Conservation (phyloP, 805 yeast species). For the Kuraishia hungarica region DNA sequence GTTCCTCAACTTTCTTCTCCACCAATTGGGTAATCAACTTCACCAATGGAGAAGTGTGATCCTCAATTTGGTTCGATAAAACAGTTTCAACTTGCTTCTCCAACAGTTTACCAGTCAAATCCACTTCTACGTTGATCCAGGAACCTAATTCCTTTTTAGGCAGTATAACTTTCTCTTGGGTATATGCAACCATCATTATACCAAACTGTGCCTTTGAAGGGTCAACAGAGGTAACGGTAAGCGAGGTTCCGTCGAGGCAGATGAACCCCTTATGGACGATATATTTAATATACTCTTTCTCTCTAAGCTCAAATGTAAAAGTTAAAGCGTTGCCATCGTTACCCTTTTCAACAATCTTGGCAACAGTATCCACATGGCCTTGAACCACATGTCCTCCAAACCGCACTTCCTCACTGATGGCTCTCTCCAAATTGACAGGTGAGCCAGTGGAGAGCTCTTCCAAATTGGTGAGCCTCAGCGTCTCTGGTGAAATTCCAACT, state of each 20-base stretch:
- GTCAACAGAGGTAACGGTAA: slow-evolving; percentile 80
- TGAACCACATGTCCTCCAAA: slow-evolving; percentile 98
- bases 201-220: slow-evolving; percentile 49
- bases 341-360: slow-evolving; percentile 42
- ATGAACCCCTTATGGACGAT: slow-evolving; percentile 95
- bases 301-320: slow-evolving; percentile 66
- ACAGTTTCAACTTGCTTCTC: slow-evolving; percentile 72
- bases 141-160: slow-evolving; percentile 58
- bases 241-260: slow-evolving; percentile 85
- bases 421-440: slow-evolving; percentile 84
- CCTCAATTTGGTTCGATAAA: slow-evolving; percentile 43
- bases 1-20: slow-evolving; percentile 28
- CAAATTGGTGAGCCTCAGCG: slow-evolving; percentile 72
- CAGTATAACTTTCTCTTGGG: slow-evolving; percentile 74
- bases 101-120: slow-evolving; percentile 83
- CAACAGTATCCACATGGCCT: slow-evolving; percentile 93
- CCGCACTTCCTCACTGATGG: slow-evolving; percentile 70
- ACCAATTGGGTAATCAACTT: slow-evolving; percentile 39
- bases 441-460: slow-evolving; percentile 50
- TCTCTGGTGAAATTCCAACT: slow-evolving; percentile 91
- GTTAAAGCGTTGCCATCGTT: slow-evolving; percentile 72
- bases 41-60: slow-evolving; percentile 39
- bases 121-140: slow-evolving; percentile 86
- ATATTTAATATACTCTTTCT: slow-evolving; percentile 51
- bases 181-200: slow-evolving; percentile 87